These are phyloP conservation scores for Dalbergia cultrata DNA, from an alignment of 306 rosid species.

Conservation along the genomic window DNA sequence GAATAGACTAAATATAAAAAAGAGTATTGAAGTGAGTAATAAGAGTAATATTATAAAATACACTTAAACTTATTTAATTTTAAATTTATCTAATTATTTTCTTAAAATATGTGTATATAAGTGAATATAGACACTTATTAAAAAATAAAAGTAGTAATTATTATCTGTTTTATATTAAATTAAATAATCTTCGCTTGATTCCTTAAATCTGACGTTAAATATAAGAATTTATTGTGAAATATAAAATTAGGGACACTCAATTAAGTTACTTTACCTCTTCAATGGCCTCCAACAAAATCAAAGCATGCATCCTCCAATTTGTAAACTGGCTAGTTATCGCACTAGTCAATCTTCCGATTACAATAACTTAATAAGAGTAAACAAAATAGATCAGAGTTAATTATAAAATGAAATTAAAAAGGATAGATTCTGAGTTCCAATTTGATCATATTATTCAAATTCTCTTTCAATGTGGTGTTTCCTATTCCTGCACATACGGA, in stretches of 20 bases:
- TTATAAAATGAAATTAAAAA: slow-evolving; percentile 39
- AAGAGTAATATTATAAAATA: too few species aligned
- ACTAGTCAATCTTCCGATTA: background rate
- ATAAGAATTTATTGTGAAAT: background rate
- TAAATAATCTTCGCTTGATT: background rate
- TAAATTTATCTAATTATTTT: too few species aligned
- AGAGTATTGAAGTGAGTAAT: too few species aligned
- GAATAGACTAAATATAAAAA: too few species aligned
- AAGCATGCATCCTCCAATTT: slow-evolving; percentile 8
- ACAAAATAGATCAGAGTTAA: background rate
- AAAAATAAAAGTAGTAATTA: too few species aligned
- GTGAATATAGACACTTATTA: too few species aligned
- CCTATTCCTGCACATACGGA: slow-evolving; percentile 51
- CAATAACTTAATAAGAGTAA: background rate
- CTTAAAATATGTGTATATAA: too few species aligned
- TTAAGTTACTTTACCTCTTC: background rate
- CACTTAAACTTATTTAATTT: too few species aligned
- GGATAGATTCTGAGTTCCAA: slow-evolving; percentile 64
- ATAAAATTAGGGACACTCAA: background rate
- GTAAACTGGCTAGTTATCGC: slow-evolving; percentile 5
- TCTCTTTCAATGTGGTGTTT: slow-evolving; percentile 57
- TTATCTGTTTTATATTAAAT: background rate
- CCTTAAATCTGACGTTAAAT: background rate
- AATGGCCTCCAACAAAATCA: background rate
- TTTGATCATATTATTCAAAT: slow-evolving; percentile 66